phyloP scores from a whole-genome alignment of 352 stramenopile genomes.

The Peronospora tabacina region DNA sequence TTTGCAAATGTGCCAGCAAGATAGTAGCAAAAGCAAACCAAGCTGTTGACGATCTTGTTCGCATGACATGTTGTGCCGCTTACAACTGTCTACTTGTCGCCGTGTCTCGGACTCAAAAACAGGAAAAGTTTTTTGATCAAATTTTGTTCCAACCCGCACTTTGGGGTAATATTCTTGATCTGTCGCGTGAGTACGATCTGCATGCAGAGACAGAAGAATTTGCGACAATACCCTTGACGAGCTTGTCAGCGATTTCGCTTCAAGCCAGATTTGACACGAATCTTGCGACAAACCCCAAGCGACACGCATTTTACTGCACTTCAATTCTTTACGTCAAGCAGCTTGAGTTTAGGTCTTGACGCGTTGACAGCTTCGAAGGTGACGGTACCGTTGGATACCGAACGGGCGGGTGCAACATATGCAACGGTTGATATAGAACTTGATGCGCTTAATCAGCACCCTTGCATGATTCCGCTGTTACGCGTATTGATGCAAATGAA shows the following conservation, averaged over 20 bases:
- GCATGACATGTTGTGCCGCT: conserved; percentile 51
- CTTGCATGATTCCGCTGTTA: conserved; percentile 66
- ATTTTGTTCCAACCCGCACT: conserved; percentile 71
- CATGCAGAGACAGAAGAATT: conserved; percentile 44
- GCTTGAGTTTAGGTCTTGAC: conserved; percentile 51
- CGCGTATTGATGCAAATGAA: conserved; percentile 76
- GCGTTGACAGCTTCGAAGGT: conserved; percentile 8
- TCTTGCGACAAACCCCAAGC: conserved; percentile 4
- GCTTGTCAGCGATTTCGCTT: conserved; percentile 28
- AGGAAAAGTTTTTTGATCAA: conserved; percentile 84
- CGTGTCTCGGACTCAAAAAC: conserved; percentile 74
- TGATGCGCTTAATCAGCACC: conserved; percentile 66
- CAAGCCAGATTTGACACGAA: conserved; percentile 22
- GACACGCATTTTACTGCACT: conserved; percentile 30
- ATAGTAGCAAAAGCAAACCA: conserved; percentile 47
- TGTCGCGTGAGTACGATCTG: conserved; percentile 34
- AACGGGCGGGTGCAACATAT: conserved; percentile 19
- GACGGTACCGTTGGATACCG: conserved; percentile 12
- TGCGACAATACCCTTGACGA: conserved; percentile 46
- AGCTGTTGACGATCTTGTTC: conserved; percentile 28
- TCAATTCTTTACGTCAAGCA: conserved; percentile 70
- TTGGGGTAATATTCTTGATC: conserved; percentile 63
- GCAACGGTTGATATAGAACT: conserved; percentile 58
- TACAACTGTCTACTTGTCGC: conserved; percentile 71
- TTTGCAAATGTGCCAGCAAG: conserved; percentile 79